Evolutionary conservation across 768 basidiomycete species (phyloP).

Genomic region (Trametes punicea): DNA sequence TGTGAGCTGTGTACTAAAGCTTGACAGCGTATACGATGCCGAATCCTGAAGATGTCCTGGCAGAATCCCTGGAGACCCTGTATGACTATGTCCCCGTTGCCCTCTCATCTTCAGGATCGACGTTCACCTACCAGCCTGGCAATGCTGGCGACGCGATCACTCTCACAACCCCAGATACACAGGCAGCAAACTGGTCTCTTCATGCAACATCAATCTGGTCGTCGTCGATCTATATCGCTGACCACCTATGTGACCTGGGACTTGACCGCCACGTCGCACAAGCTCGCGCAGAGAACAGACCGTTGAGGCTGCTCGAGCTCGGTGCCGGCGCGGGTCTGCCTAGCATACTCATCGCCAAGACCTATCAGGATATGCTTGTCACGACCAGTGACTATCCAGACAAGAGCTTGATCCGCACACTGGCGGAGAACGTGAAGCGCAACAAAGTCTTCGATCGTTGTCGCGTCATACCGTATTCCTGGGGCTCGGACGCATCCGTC

Average conservation of each 20-base stretch:
- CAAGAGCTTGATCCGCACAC: conserved; percentile 50
- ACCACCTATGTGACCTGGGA: conserved; percentile 51
- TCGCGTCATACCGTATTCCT: conserved; percentile 54
- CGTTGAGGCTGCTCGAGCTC: conserved; percentile 55
- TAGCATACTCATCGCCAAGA: conserved; percentile 60
- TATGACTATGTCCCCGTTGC: conserved; percentile 63
- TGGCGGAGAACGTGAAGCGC: conserved; percentile 51
- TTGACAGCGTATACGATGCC: no score
- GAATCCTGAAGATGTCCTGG: conserved; percentile 68
- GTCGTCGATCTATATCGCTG: conserved; percentile 62
- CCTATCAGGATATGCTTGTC: conserved; percentile 39
- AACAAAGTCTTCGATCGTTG: conserved; percentile 51
- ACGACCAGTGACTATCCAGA: conserved; percentile 74
- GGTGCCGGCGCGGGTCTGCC: conserved; percentile 77
- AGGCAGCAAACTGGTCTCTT: conserved; percentile 65
- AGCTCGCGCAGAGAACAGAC: neutral
- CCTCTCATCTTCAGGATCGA: conserved; percentile 50
- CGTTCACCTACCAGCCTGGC: conserved; percentile 43
- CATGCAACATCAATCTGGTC: conserved; percentile 80
- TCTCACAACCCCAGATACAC: conserved; percentile 61
- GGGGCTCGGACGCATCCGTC: conserved; percentile 52
- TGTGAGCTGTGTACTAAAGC: no score
- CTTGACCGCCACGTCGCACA: conserved; percentile 32
- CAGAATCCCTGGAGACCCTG: conserved; percentile 55
- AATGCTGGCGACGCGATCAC: conserved; percentile 32